Evolutionary conservation across 2,329 filamentous ascomycete genomes (phyloP).

Genomic region (Pseudogymnoascus sp.): DNA sequence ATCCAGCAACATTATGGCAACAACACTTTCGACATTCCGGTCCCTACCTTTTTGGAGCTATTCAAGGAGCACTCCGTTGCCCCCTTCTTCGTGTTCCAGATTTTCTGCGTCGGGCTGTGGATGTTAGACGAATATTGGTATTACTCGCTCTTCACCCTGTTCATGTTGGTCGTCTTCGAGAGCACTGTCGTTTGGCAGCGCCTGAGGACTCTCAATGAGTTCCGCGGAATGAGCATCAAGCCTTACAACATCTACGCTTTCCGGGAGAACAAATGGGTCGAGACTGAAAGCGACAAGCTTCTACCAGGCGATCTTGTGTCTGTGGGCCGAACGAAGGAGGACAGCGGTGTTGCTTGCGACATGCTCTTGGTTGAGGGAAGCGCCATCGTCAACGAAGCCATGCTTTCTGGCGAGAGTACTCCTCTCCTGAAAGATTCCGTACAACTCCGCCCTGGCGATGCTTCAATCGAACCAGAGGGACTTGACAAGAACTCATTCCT

Average conservation of each 20-base stretch:
- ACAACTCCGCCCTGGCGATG: conserved; percentile 77
- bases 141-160: conserved; percentile 96
- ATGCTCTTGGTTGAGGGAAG: conserved; percentile 93
- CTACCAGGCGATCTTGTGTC: conserved; percentile 91
- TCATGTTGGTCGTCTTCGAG: conserved; percentile 97
- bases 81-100: conserved; percentile 97
- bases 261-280: conserved; percentile 77
- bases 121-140: conserved; percentile 99
- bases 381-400: conserved; percentile 97
- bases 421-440: conserved; percentile 94
- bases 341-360: conserved; percentile 93
- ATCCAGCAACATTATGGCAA: conserved; percentile 89
- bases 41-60: conserved; percentile 88
- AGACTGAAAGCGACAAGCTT: conserved; percentile 83
- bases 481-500: conserved; percentile 96
- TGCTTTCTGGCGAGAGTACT: conserved; percentile 97
- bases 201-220: conserved; percentile 90
- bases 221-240: conserved; percentile 99
- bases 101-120: conserved; percentile 98
- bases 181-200: conserved; percentile 99
- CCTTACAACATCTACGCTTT: conserved; percentile 93
- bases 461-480: conserved; percentile 74
- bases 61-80: conserved; percentile 98
- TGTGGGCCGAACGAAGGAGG: conserved; percentile 88
- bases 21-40: conserved; percentile 96